Conservation (phyloP, 2,329 filamentous ascomycete species). For the Colletotrichum sp. region DNA sequence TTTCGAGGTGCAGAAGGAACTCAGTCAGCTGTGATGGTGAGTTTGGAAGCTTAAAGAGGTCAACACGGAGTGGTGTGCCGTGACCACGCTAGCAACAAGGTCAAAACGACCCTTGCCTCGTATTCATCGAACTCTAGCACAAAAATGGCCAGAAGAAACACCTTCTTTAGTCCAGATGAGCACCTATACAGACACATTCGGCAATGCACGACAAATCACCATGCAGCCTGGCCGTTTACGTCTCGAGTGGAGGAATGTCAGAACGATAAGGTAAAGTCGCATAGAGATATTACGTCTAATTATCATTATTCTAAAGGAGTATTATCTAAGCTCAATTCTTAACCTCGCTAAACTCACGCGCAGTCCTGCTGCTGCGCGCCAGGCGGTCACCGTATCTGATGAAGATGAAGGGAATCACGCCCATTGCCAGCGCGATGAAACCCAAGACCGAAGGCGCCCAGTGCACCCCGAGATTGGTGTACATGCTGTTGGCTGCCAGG, state of each 20-base stretch:
- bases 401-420: conserved; percentile 35
- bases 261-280: not conserved
- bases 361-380: conserved; percentile 27
- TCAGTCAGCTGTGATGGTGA: not conserved
- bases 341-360: not conserved
- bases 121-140: not conserved
- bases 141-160: not conserved
- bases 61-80: not conserved
- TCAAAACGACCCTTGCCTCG: not conserved
- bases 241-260: not conserved
- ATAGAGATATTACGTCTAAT: not conserved
- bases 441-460: conserved; percentile 40
- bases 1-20: not conserved
- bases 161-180: not conserved
- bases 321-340: not conserved
- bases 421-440: conserved; percentile 33
- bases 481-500: conserved; percentile 37
- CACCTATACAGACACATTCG: not conserved
- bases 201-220: not conserved
- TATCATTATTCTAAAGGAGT: not conserved
- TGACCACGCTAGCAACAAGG: not conserved
- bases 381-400: conserved; percentile 34
- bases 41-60: not conserved
- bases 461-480: conserved; percentile 33
- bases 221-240: too few relatives aligned